Evolutionary conservation across 169 alveolate species (phyloP).

Genomic region (Eimeria sp.): DNA sequence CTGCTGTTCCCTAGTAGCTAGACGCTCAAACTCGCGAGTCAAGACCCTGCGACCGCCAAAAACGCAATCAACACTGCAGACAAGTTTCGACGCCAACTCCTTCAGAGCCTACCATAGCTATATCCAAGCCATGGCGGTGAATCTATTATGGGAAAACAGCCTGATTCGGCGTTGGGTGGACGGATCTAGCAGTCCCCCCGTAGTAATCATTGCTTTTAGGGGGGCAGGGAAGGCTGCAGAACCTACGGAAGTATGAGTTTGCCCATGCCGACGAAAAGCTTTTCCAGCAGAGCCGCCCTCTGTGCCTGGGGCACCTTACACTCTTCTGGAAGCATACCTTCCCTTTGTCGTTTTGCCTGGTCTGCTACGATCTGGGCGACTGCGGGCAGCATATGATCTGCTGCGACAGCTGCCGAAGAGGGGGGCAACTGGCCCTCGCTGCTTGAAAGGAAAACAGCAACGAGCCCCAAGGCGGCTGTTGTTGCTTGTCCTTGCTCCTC

Average conservation of each 20-base stretch:
- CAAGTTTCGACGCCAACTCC: not conserved
- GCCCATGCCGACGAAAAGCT: constrained; percentile 66
- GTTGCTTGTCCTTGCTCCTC: constrained; percentile 43
- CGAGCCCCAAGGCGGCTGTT: constrained; percentile 48
- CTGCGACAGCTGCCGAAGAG: constrained; percentile 15
- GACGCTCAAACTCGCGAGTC: constrained; percentile 59
- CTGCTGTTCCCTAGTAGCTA: constrained; percentile 58
- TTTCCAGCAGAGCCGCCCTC: constrained; percentile 43
- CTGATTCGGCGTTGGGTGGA: not conserved
- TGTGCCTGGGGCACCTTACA: constrained; percentile 33
- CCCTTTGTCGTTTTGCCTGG: constrained; percentile 55
- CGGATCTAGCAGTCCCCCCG: not conserved
- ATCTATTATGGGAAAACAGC: not conserved
- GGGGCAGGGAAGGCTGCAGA: not conserved
- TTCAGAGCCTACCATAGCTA: not conserved
- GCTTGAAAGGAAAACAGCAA: constrained; percentile 37
- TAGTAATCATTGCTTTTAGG: not conserved
- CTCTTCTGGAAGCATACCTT: constrained; percentile 34
- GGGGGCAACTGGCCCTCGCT: constrained; percentile 38
- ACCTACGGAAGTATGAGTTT: constrained; percentile 68
- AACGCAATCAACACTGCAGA: not conserved
- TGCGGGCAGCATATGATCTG: constrained; percentile 59
- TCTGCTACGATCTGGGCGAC: constrained; percentile 48
- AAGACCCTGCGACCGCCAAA: constrained; percentile 52
- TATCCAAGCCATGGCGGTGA: not conserved